phyloP scores from a whole-genome alignment of 495 filamentous ascomycete genomes.

The Neurospora africana region DNA sequence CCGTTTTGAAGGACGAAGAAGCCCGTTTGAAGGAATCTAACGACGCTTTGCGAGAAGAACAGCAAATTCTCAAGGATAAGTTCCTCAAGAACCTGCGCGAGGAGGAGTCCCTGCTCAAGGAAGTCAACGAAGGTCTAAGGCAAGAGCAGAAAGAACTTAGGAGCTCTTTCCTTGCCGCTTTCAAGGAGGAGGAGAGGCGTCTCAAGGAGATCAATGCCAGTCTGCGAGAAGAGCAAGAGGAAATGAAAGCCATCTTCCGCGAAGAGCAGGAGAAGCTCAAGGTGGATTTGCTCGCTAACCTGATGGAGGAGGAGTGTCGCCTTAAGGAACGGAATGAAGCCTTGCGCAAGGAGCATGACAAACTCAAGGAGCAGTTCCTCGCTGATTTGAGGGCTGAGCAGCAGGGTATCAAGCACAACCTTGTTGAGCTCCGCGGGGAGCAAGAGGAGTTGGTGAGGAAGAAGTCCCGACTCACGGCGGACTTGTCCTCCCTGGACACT shows the following conservation, averaged over 20 bases:
- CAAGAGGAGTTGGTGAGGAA: conserved; percentile 62
- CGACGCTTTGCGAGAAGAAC: neutral
- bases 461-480: conserved; percentile 66
- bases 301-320: conserved; percentile 61
- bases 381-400: conserved; percentile 39
- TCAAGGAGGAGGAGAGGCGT: conserved; percentile 16
- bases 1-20: conserved; percentile 10
- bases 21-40: conserved; percentile 6
- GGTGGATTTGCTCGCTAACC: conserved; percentile 50
- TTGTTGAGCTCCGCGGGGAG: conserved; percentile 45
- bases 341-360: conserved; percentile 58
- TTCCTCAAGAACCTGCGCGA: neutral
- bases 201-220: conserved; percentile 11
- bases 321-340: conserved; percentile 63
- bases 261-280: conserved; percentile 21
- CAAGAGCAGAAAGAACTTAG: conserved; percentile 3
- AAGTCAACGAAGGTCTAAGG: neutral
- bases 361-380: conserved; percentile 53
- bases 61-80: neutral
- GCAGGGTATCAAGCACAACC: conserved; percentile 27
- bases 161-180: conserved; percentile 23
- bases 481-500: conserved; percentile 80
- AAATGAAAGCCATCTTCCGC: conserved; percentile 12
- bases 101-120: conserved; percentile 1
- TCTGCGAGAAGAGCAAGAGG: conserved; percentile 16